Conservation (phyloP, 1,284 basidiomycete species). For the Phlebopus sp. region DNA sequence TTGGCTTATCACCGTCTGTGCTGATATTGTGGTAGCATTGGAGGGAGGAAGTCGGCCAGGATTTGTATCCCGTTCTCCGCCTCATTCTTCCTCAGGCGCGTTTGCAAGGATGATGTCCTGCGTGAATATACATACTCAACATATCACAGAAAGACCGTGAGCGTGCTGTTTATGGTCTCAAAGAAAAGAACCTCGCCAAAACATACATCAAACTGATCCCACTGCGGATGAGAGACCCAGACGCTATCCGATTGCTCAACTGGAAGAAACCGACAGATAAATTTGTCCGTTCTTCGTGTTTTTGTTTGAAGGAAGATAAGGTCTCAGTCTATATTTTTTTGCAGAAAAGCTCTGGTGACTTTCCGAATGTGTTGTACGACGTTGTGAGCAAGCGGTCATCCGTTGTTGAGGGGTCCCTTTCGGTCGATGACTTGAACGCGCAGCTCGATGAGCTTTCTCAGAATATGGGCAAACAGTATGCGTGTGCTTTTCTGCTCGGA, state of each 20-base stretch:
- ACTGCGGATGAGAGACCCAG: slow-evolving; percentile 71
- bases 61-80: slow-evolving; percentile 74
- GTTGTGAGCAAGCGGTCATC: slow-evolving; percentile 84
- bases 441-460: slow-evolving; percentile 74
- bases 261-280: slow-evolving; percentile 86
- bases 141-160: slow-evolving; percentile 80
- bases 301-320: neutral
- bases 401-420: slow-evolving; percentile 71
- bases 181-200: slow-evolving; percentile 89
- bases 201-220: slow-evolving; percentile 87
- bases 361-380: slow-evolving; percentile 81
- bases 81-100: slow-evolving; percentile 72
- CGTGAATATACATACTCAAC: neutral
- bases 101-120: slow-evolving; percentile 2
- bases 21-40: slow-evolving; percentile 54
- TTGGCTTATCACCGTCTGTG: neutral
- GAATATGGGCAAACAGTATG: slow-evolving; percentile 65
- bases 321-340: too few relatives aligned
- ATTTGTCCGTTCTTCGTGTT: slow-evolving; percentile 44
- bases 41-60: slow-evolving; percentile 69
- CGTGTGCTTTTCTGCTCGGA: neutral
- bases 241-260: slow-evolving; percentile 76
- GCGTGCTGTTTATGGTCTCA: slow-evolving; percentile 84
- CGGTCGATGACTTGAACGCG: slow-evolving; percentile 78
- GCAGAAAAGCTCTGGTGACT: slow-evolving; percentile 76